Evolutionary conservation across 129 eudicot genomes (phyloP).

Genomic region (Chrysanthemum makinoi): DNA sequence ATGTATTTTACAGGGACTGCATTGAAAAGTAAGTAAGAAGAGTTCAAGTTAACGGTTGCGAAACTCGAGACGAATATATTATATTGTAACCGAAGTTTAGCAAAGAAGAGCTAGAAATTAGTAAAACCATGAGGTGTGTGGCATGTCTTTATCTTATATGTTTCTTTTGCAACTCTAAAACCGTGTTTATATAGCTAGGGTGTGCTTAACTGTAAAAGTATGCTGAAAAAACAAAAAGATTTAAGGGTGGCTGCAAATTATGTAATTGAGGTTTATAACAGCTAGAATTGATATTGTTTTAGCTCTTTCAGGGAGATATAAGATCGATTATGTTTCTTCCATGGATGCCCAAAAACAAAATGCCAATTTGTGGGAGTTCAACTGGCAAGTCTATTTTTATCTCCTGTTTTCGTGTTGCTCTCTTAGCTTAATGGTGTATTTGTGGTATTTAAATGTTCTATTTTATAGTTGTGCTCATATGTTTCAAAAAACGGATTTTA

Average conservation of each 20-base stretch:
- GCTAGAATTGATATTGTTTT: no score
- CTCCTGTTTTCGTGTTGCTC: no score
- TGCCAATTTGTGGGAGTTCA: neutral
- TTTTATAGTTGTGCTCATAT: no score
- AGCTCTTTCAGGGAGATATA: no score
- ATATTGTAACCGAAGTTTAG: constrained; percentile 43
- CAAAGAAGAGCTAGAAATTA: constrained; percentile 51
- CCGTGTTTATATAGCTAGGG: constrained; percentile 27
- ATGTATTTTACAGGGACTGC: constrained; percentile 35
- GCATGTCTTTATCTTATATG: neutral
- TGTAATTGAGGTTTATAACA: no score
- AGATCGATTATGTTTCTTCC: no score
- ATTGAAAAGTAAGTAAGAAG: constrained; percentile 49
- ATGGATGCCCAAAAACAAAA: no score
- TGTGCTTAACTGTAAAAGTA: constrained; percentile 24
- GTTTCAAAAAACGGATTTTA: no score
- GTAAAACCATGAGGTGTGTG: constrained; percentile 21
- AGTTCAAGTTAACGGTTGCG: constrained; percentile 37
- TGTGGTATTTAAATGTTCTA: no score
- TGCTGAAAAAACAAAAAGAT: no score
- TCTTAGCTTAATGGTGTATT: no score
- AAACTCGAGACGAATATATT: constrained; percentile 31
- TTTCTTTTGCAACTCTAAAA: constrained; percentile 2
- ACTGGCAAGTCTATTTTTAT: neutral
- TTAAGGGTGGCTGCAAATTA: no score